These are phyloP conservation scores for Saxophila tyrrhenica DNA, from an alignment of 495 filamentous ascomycete genomes.

Conservation along the genomic window DNA sequence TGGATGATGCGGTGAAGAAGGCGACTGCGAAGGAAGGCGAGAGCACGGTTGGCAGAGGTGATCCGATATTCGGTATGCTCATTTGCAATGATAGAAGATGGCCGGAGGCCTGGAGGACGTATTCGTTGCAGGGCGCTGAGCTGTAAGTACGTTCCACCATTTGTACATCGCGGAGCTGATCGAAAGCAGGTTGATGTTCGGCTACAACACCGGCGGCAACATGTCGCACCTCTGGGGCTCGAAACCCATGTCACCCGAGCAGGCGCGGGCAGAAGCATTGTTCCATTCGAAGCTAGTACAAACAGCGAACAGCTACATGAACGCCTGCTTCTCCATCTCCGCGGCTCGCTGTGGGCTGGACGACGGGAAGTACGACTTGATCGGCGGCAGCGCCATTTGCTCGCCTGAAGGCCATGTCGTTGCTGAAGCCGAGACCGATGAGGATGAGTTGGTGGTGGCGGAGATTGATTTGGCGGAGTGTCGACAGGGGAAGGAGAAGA, in stretches of 20 bases:
- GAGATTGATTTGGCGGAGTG: slow-evolving; percentile 37
- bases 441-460: slow-evolving; percentile 38
- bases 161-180: no score
- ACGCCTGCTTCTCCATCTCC: slow-evolving; percentile 37
- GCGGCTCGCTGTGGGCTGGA: slow-evolving; percentile 36
- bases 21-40: slow-evolving; percentile 5
- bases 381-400: slow-evolving; percentile 40
- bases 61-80: slow-evolving; percentile 41
- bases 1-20: slow-evolving; percentile 17
- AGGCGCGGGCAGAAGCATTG: slow-evolving; percentile 33
- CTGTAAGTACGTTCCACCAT: slow-evolving; percentile 21
- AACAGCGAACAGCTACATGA: slow-evolving; percentile 38
- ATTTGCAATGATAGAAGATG: slow-evolving; percentile 43
- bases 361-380: slow-evolving; percentile 36
- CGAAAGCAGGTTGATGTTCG: slow-evolving; percentile 29
- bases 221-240: slow-evolving; percentile 36
- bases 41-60: slow-evolving; percentile 27
- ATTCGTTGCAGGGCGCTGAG: slow-evolving; percentile 38
- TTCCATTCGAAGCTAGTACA: slow-evolving; percentile 38
- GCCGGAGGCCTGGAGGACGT: slow-evolving; percentile 38
- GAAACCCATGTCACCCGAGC: slow-evolving; percentile 30
- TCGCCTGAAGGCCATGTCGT: slow-evolving; percentile 38
- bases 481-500: slow-evolving; percentile 34
- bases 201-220: slow-evolving; percentile 39
- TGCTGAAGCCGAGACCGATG: slow-evolving; percentile 34